Conservation (phyloP, 148 eudicot species). For the Rhododendron ovatum region DNA sequence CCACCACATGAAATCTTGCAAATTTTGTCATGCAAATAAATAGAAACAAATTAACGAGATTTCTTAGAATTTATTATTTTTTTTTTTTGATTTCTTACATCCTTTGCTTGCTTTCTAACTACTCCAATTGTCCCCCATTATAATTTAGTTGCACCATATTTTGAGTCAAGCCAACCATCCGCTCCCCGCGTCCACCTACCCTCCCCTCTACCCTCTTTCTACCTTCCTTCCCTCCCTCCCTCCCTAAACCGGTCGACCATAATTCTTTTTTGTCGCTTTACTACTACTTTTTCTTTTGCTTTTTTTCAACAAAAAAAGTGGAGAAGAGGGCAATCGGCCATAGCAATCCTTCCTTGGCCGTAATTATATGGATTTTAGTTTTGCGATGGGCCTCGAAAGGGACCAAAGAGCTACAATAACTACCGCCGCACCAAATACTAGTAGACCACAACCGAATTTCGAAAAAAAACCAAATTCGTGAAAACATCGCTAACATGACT, state of each 20-base stretch:
- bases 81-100: neutral
- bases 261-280: neutral
- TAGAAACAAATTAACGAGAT: neutral
- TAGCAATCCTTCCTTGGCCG: no score
- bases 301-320: no score
- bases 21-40: neutral
- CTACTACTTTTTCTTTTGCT: no score
- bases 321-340: accelerated
- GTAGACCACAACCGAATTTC: no score
- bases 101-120: neutral
- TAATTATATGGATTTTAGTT: no score
- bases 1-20: neutral
- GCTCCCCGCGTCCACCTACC: neutral
- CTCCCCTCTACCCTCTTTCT: no score
- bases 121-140: neutral
- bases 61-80: no score
- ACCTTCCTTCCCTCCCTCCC: neutral
- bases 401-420: no score
- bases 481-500: accelerated
- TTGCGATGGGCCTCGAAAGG: no score
- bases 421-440: no score
- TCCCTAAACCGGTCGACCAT: neutral
- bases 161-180: neutral
- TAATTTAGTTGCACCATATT: neutral
- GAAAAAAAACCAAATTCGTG: no score